These are phyloP conservation scores for Craspedostauros australis DNA, from an alignment of 108 stramenopile genomes.

Conservation along the genomic window DNA sequence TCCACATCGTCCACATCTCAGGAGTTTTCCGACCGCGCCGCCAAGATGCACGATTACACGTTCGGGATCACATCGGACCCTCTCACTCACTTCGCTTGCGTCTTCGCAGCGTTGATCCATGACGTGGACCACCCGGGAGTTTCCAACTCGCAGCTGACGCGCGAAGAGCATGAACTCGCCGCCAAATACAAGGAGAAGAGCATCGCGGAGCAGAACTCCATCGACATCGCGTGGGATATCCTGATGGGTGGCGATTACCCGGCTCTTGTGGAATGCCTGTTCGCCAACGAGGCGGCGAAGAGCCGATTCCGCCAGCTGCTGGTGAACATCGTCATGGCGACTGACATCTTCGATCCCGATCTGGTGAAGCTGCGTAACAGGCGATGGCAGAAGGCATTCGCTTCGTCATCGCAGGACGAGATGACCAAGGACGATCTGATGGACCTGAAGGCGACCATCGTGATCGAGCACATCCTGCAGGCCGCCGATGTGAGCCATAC, in stretches of 20 bases:
- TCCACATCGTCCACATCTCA: no score
- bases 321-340: slow-evolving; percentile 42
- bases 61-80: no score
- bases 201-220: slow-evolving; percentile 49
- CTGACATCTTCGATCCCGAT: slow-evolving; percentile 55
- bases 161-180: slow-evolving; percentile 44
- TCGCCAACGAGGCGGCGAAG: slow-evolving; percentile 24
- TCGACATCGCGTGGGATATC: slow-evolving; percentile 50
- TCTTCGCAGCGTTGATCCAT: no score
- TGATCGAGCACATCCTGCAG: slow-evolving; percentile 48
- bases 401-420: no score
- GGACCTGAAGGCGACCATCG: slow-evolving; percentile 29
- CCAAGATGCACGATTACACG: slow-evolving; percentile 36
- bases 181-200: slow-evolving; percentile 27
- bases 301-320: slow-evolving; percentile 23
- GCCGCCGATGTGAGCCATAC: slow-evolving; percentile 48
- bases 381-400: slow-evolving; percentile 23
- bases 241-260: slow-evolving; percentile 31
- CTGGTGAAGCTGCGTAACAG: slow-evolving; percentile 19
- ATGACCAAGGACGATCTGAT: slow-evolving; percentile 7
- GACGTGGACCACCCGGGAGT: slow-evolving; percentile 59
- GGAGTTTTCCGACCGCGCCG: no score
- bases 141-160: slow-evolving; percentile 42
- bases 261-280: slow-evolving; percentile 38
- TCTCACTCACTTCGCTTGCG: no score